Conservation (phyloP, 1,284 basidiomycete species). For the Ceratobasidium sp. region DNA sequence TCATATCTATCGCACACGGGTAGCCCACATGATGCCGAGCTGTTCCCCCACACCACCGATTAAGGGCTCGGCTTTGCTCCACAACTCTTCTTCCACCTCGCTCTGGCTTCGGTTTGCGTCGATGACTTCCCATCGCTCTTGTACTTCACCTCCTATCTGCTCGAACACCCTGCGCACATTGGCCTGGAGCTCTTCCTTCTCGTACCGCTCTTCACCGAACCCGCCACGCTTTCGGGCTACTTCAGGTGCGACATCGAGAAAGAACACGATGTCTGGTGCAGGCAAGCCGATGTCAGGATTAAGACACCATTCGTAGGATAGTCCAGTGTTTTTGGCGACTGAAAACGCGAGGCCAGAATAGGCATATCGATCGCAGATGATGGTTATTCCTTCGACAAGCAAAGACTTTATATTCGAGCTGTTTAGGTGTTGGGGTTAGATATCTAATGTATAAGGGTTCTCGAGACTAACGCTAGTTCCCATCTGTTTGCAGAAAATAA, state of each 20-base stretch:
- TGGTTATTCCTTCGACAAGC: constrained; percentile 72
- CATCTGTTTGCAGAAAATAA: constrained; percentile 97
- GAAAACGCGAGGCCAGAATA: constrained; percentile 98
- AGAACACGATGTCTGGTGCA: constrained; percentile 87
- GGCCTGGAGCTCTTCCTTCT: constrained; percentile 79
- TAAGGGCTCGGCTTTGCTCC: constrained; percentile 8
- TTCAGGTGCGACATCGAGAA: constrained; percentile 84
- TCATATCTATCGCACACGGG: constrained; percentile 5
- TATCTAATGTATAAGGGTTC: neutral
- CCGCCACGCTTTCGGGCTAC: constrained; percentile 79
- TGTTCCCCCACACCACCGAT: constrained; percentile 11
- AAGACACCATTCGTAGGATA: constrained; percentile 79
- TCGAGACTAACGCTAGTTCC: constrained; percentile 81
- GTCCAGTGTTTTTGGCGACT: constrained; percentile 68
- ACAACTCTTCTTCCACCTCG: constrained; percentile 31
- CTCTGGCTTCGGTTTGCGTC: constrained; percentile 47
- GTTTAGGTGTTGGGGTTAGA: neutral
- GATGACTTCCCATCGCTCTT: constrained; percentile 26
- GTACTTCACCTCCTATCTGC: constrained; percentile 63
- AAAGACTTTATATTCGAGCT: constrained; percentile 73
- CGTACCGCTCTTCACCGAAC: constrained; percentile 91
- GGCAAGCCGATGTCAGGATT: constrained; percentile 88
- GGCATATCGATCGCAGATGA: constrained; percentile 94
- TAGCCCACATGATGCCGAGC: constrained; percentile 3
- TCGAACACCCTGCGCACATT: constrained; percentile 75